Percentiles rank a stretch among this genome's conserved stretches.
Conservation (phyloP, 805 yeast species). For the Yamadazyma paraphyllophila region DNA sequence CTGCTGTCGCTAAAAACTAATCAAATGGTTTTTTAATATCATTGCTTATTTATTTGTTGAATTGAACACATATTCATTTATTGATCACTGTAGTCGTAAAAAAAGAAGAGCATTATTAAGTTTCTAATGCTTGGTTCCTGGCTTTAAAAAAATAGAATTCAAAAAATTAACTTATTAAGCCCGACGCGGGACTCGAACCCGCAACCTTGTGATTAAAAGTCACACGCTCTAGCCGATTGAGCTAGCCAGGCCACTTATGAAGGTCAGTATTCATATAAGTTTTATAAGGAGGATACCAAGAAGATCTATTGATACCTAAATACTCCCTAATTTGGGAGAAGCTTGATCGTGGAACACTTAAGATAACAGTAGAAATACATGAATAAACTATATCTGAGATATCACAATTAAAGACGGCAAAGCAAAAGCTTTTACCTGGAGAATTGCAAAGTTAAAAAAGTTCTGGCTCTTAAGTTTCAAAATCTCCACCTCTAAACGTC, state of each 20-base stretch:
- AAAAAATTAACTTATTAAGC: slow-evolving; percentile 5
- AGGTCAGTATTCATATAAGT: too few species aligned
- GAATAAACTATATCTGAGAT: too few species aligned
- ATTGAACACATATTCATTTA: slow-evolving; percentile 9
- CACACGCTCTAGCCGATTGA: slow-evolving; percentile 21
- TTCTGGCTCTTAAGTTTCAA: too few species aligned
- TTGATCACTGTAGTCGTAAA: not conserved
- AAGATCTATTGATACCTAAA: too few species aligned
- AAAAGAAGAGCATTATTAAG: not conserved
- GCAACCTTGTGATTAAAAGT: slow-evolving; percentile 19
- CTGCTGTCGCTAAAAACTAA: slow-evolving; percentile 27
- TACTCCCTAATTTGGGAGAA: too few species aligned
- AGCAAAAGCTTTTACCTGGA: too few species aligned
- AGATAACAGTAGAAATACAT: too few species aligned
- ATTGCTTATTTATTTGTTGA: slow-evolving; percentile 11
- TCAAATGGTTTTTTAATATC: slow-evolving; percentile 2
- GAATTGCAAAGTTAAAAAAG: not conserved
- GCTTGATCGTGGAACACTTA: too few species aligned
- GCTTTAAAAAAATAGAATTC: not conserved
- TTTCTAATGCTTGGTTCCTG: too few species aligned
- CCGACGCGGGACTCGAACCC: slow-evolving; percentile 22
- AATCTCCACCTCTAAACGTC: too few species aligned
- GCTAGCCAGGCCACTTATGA: slow-evolving; percentile 17
- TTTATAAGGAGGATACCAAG: too few species aligned
- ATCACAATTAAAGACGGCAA: too few species aligned